These are phyloP conservation scores for Talaromyces sp. DNA, from an alignment of 2,329 filamentous ascomycete genomes.

Conservation along the genomic window DNA sequence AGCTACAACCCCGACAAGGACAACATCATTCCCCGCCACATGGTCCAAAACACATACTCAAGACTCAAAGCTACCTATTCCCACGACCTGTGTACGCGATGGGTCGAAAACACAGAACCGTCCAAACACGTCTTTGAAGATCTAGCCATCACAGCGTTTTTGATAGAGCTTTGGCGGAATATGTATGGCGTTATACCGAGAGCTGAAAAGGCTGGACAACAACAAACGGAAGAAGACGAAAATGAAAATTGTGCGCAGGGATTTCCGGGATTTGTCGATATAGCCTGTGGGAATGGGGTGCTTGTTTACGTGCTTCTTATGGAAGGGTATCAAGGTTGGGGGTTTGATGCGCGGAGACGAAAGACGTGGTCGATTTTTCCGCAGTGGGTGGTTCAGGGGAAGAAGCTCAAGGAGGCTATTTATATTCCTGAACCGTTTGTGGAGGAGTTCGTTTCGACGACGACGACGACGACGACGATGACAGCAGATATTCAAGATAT, in stretches of 20 bases:
- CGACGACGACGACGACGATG: not conserved
- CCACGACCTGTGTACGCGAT: constrained; percentile 61
- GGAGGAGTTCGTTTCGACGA: constrained; percentile 20
- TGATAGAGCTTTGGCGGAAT: constrained; percentile 83
- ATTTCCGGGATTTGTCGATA: constrained; percentile 90
- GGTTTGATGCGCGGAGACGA: constrained; percentile 81
- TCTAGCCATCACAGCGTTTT: constrained; percentile 79
- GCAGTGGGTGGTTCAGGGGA: constrained; percentile 41
- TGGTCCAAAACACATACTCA: constrained; percentile 77
- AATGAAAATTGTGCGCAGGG: constrained; percentile 18
- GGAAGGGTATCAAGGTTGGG: constrained; percentile 81
- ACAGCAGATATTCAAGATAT: too few relatives aligned
- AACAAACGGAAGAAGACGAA: not conserved
- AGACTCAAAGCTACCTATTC: constrained; percentile 76
- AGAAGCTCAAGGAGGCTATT: constrained; percentile 54
- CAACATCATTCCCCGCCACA: constrained; percentile 67
- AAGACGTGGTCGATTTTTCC: constrained; percentile 80
- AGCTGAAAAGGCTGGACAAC: constrained; percentile 16
- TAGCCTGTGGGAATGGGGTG: constrained; percentile 91
- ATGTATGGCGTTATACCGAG: constrained; percentile 58
- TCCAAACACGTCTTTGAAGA: constrained; percentile 95
- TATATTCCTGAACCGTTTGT: constrained; percentile 54
- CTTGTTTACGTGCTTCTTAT: constrained; percentile 74
- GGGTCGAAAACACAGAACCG: constrained; percentile 84
- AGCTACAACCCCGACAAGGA: constrained; percentile 81